Evolutionary conservation across 257 asterid species (phyloP), one percentile per base, ranked within the genome.

Genomic region (Coffea canephora): DNA sequence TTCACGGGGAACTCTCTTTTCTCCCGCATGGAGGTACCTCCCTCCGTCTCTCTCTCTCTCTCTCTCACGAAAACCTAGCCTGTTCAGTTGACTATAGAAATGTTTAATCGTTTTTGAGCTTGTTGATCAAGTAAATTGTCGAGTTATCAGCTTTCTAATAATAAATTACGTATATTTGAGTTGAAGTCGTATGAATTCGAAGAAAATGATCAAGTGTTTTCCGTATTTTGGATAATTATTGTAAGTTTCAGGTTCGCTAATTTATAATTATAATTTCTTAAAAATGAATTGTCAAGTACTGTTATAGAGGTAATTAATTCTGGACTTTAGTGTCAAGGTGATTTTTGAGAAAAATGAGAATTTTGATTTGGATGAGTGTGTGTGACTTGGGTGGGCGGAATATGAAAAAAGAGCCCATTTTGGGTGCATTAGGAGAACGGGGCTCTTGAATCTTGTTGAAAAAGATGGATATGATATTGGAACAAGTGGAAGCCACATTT

Each of bases 21-120:
- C 88, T 87, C 91, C 49, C 87, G 91, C 81, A 93, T 95, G 97
- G 97, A 94, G 97, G 98, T 94, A 76, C 9, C 36, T 34, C 13
- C 39, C 66, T 68, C 83, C 18, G 3, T 72, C 77, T 9, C 48
- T 54, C 36, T 8, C 46, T 15, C 34, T 1, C 65, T 18, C 27
- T 27, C 49, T 12, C 73, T 13, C 76, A 14, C 70, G 13, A 21
- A 59, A 19, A 13, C 62, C 62, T 55, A 54, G 23, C 43, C 43
- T 39, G 43, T 39, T 39, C 43, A 39, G 43, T 4, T 55, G 12
- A 23, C 34, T n/a, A 31, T 31, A 57, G 65, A 61, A 61, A 61
- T 21, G 27, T 59, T 61, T 7, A 23, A n/a, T 23, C 11, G n/a
- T 23, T 75, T 61, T 45, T 59, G 16, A 7, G 72, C 64, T 73